These are phyloP conservation scores for Lepiota venenata DNA, from an alignment of 768 basidiomycete species.

Conservation along the genomic window DNA sequence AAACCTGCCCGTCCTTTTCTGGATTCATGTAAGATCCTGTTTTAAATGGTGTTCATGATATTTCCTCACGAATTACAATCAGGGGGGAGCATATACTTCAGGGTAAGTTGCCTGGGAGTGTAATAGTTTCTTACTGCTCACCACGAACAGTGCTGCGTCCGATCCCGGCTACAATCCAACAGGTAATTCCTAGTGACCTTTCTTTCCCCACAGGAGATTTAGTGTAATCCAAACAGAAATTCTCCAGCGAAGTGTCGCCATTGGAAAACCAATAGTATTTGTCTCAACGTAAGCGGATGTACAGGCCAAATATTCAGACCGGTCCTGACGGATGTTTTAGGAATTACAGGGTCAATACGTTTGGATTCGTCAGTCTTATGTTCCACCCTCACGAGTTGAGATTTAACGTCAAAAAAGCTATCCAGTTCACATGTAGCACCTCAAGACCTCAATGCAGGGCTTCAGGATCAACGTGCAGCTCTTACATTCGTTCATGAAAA, in stretches of 20 bases:
- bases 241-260: slow-evolving; percentile 42
- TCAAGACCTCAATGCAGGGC: slow-evolving; percentile 54
- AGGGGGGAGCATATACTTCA: slow-evolving; percentile 49
- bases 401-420: slow-evolving; percentile 26
- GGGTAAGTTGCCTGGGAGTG: slow-evolving; percentile 24
- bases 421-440: slow-evolving; percentile 42
- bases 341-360: slow-evolving; percentile 57
- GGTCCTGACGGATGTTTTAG: slow-evolving; percentile 19
- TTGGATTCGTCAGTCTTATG: slow-evolving; percentile 43
- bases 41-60: not conserved
- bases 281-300: slow-evolving; percentile 39
- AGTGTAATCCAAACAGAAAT: slow-evolving; percentile 30
- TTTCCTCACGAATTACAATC: not conserved
- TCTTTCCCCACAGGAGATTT: not conserved
- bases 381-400: not conserved
- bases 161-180: slow-evolving; percentile 37
- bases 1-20: slow-evolving; percentile 35
- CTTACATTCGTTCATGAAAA: slow-evolving; percentile 64
- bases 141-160: slow-evolving; percentile 36
- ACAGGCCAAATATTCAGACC: not conserved
- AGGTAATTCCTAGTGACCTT: slow-evolving; percentile 26
- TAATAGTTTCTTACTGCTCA: not conserved
- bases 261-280: slow-evolving; percentile 53
- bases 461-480: slow-evolving; percentile 57
- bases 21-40: slow-evolving; percentile 29